Evolutionary conservation across 805 yeast genomes (phyloP).

Genomic region (Wickerhamomyces mucosus): DNA sequence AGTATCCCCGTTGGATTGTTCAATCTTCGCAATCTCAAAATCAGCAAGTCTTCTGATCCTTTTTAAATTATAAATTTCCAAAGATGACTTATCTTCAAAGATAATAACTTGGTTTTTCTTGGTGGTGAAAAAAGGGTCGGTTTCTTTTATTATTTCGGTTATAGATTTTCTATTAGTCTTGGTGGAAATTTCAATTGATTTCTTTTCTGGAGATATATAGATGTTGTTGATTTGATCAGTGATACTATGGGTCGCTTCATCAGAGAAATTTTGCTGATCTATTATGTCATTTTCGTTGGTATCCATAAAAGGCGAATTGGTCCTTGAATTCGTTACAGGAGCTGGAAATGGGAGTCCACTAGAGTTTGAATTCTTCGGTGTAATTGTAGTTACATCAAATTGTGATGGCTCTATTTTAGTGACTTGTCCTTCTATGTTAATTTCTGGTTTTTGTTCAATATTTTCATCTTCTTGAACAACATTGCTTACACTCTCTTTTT

Average conservation of each 20-base stretch:
- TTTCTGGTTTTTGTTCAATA: conserved; percentile 2
- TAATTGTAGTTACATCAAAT: too few species aligned
- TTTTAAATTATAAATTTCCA: conserved; percentile 1
- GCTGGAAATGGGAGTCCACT: too few species aligned
- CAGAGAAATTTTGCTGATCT: too few species aligned
- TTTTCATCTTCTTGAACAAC: conserved; percentile 9
- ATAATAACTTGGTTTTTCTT: conserved; percentile 14
- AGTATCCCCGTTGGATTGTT: conserved; percentile 2
- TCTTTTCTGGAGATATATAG: conserved; percentile 19
- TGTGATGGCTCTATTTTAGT: too few species aligned
- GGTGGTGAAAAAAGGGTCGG: conserved; percentile 18
- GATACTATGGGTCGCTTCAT: conserved; percentile 14
- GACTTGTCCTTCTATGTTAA: too few species aligned
- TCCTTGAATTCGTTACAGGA: too few species aligned
- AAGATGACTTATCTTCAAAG: conserved; percentile 14
- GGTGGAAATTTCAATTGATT: conserved; percentile 1
- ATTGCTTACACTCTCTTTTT: too few species aligned
- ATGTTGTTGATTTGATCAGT: conserved; percentile 14
- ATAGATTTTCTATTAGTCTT: conserved; percentile 12
- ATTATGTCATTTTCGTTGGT: neutral
- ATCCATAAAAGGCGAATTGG: conserved; percentile 1
- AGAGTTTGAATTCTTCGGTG: too few species aligned
- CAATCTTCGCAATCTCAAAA: conserved; percentile 9
- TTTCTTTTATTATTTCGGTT: conserved; percentile 10
- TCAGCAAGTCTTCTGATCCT: conserved; percentile 14